phyloP scores from a whole-genome alignment of 768 basidiomycete genomes.

The Mycena polygramma region DNA sequence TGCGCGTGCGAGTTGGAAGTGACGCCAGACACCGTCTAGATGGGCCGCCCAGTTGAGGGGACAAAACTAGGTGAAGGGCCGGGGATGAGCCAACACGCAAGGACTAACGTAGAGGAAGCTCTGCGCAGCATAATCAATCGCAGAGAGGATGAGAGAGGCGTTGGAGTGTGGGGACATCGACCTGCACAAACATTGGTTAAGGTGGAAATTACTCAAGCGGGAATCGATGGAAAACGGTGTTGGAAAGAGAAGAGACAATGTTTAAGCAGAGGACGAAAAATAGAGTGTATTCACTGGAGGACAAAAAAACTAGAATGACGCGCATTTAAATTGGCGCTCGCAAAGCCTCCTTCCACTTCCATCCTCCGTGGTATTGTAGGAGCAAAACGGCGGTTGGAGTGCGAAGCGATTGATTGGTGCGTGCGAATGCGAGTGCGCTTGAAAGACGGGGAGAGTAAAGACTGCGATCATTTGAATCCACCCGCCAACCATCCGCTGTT shows the following conservation, averaged over 20 bases:
- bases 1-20: too few relatives aligned
- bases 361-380: not conserved
- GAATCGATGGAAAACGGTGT: not conserved
- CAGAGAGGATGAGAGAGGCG: too few relatives aligned
- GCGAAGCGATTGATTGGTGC: not conserved
- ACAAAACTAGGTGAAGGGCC: too few relatives aligned
- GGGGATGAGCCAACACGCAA: too few relatives aligned
- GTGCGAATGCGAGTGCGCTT: not conserved
- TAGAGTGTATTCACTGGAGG: not conserved
- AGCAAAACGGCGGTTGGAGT: not conserved
- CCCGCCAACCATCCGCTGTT: conserved; percentile 22
- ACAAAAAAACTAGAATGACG: not conserved
- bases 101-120: too few relatives aligned
- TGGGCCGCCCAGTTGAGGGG: too few relatives aligned
- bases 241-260: not conserved
- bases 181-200: too few relatives aligned
- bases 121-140: too few relatives aligned
- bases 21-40: too few relatives aligned
- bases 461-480: conserved; percentile 21
- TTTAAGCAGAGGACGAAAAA: not conserved
- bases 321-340: too few relatives aligned
- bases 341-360: not conserved
- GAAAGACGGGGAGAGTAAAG: not conserved
- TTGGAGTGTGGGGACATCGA: too few relatives aligned
- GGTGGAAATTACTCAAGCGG: too few relatives aligned